Percentiles rank a stretch among this genome's conserved stretches.
These are phyloP conservation scores for Rhizodiscina lignyota DNA, from an alignment of 495 filamentous ascomycete species.

Conservation along the genomic window DNA sequence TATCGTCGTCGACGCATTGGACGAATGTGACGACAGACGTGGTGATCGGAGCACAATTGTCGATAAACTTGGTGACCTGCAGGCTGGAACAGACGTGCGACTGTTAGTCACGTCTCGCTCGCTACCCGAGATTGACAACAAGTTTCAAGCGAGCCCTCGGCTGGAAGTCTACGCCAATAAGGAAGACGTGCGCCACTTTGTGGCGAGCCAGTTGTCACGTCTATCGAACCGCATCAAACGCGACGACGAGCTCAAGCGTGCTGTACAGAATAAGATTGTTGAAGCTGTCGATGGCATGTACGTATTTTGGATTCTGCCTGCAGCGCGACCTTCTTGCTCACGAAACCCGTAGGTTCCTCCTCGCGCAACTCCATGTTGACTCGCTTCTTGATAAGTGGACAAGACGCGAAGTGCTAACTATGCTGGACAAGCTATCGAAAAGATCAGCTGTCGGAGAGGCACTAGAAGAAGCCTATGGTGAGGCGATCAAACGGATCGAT, in stretches of 20 bases:
- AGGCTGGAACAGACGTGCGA: conserved; percentile 8
- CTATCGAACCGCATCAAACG: conserved; percentile 11
- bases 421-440: conserved; percentile 20
- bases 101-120: conserved; percentile 26
- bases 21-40: conserved; percentile 22
- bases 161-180: conserved; percentile 25
- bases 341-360: conserved; percentile 28
- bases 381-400: conserved; percentile 23
- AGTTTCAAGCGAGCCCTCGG: conserved; percentile 9
- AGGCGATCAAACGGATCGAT: conserved; percentile 28
- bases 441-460: conserved; percentile 9
- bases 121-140: conserved; percentile 17
- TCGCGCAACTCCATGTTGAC: conserved; percentile 33
- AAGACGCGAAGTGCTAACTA: conserved; percentile 14
- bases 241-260: conserved; percentile 12
- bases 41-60: conserved; percentile 9
- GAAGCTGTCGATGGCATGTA: conserved; percentile 27
- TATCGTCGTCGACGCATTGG: conserved; percentile 31
- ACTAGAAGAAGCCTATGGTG: conserved; percentile 24
- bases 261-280: conserved; percentile 18
- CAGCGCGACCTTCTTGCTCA: background rate
- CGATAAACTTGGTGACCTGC: conserved; percentile 14
- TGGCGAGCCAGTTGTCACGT: conserved; percentile 11
- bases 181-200: conserved; percentile 21
- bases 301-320: conserved; percentile 3